Evolutionary conservation across 2,329 filamentous ascomycete species (phyloP), one percentile per base, ranked within the genome.

Genomic region (Colletotrichum endophyticum): DNA sequence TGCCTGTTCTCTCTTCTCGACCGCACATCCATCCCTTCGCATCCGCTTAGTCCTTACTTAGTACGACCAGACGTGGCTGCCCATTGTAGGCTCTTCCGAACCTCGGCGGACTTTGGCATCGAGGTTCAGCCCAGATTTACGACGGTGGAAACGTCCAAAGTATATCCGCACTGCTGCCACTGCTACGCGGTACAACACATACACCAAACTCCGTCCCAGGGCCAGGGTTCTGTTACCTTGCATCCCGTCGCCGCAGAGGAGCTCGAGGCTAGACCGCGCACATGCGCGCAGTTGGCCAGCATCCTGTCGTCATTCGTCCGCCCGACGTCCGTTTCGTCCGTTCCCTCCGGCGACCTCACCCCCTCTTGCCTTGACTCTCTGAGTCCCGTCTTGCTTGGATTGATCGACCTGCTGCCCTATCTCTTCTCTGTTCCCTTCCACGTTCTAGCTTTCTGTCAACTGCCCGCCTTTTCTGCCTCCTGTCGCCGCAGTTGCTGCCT

Each of bases 291-390:
- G 57, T 56, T 56, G 27, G 61, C 39, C 61, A 62, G 59, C 34
- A 64, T 73, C 53, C 28, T 73, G 64, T 72, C 73, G 73, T 76
- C 70, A 76, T 76, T 76, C 64, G 57, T 70, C 73, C 64, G 64
- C 44, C 57, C 56, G 16, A 49, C 57, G 34, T 63, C 68, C 73
- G 70, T 73, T 76, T 76, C 73, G 73, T 73, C 73, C 70, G 73
- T 76, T 73, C 73, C 63, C 63, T 76, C 73, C 73, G 63, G 30
- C 64, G 73, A 76, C 73, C 59, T 73, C 44, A 57, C 32, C 73
- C 61, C 32, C 63, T 69, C 57, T 73, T 56, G 61, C 53, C 44
- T 22, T 22, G 44, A 53, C 2, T 53, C 44, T 53, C 44, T 22
- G 36, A 19, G 16, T 44, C 16, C 8, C 15, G 44, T 53, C 44